Conservation (phyloP, 208 protist species). For the Acanthamoeba rhysodes region DNA sequence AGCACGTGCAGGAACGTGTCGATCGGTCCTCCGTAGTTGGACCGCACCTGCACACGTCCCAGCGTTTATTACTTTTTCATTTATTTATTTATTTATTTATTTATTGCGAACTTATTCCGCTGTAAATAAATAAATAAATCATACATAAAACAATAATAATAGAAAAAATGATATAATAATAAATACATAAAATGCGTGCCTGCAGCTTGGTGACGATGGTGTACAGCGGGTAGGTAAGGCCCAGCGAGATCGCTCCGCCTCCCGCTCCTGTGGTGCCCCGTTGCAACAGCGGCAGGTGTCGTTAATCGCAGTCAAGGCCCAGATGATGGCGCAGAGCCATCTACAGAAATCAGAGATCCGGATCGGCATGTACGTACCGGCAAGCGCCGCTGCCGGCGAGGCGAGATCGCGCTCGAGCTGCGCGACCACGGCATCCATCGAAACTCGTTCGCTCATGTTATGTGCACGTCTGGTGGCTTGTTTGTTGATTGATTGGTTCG, state of each 20-base stretch:
- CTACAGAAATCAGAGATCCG: background rate
- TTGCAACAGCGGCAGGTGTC: background rate
- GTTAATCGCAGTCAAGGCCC: background rate
- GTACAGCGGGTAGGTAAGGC: slow-evolving; percentile 74
- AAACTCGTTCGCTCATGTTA: slow-evolving; percentile 1
- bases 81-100: background rate
- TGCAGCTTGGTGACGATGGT: slow-evolving; percentile 76
- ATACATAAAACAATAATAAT: too few relatives aligned
- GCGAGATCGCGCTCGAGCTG: slow-evolving; percentile 61
- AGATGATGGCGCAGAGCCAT: too few relatives aligned
- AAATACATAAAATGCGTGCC: background rate
- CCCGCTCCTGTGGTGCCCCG: slow-evolving; percentile 36
- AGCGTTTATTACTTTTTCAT: background rate
- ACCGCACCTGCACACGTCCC: background rate
- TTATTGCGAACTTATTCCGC: background rate
- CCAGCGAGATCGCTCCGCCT: slow-evolving; percentile 71
- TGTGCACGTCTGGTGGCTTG: background rate
- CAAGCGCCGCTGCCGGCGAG: slow-evolving; percentile 22
- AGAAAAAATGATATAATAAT: too few relatives aligned
- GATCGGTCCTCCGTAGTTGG: slow-evolving; percentile 59
- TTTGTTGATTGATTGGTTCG: too few relatives aligned
- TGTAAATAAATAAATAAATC: background rate
- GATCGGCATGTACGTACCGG: background rate
- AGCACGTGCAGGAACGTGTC: slow-evolving; percentile 62
- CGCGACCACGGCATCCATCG: background rate